These are phyloP conservation scores for Lactifluus subvellereus DNA, from an alignment of 768 basidiomycete genomes.

Conservation along the genomic window DNA sequence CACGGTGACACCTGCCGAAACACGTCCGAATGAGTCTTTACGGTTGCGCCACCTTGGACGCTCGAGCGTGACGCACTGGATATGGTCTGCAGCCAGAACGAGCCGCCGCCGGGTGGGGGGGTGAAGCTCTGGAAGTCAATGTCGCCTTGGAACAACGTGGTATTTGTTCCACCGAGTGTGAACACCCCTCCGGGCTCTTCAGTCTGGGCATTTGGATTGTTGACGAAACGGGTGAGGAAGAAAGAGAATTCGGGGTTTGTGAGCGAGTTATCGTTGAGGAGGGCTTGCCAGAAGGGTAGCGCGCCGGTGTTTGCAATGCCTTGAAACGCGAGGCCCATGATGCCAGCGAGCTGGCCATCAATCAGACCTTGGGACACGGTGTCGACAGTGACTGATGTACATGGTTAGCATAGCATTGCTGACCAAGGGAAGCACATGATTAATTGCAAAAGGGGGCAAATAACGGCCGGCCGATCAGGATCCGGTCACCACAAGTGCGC, in stretches of 20 bases:
- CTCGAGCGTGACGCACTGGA: constrained; percentile 36
- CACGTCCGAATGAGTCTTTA: not conserved
- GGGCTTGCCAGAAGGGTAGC: constrained; percentile 61
- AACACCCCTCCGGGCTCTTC: constrained; percentile 8
- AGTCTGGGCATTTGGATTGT: constrained; percentile 29
- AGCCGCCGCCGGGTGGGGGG: no score
- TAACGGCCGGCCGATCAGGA: not conserved
- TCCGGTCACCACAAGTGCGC: not conserved
- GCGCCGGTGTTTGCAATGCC: constrained; percentile 50
- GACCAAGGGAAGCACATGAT: not conserved
- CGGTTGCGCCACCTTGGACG: not conserved
- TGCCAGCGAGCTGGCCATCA: constrained; percentile 50
- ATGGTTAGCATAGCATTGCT: not conserved
- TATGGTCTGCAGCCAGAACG: constrained; percentile 28
- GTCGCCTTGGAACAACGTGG: constrained; percentile 57
- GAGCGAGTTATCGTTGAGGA: constrained; percentile 40
- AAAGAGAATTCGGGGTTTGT: constrained; percentile 54
- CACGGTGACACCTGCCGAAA: constrained; percentile 49
- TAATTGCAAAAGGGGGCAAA: not conserved
- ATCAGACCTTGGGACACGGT: constrained; percentile 44
- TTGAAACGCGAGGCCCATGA: constrained; percentile 70
- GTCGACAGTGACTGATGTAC: constrained; percentile 44
- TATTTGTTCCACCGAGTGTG: constrained; percentile 52
- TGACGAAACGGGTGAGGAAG: constrained; percentile 50
- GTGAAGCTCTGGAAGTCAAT: constrained; percentile 38